Evolutionary conservation across 768 basidiomycete species (phyloP).

Genomic region (Jaapia argillacea): DNA sequence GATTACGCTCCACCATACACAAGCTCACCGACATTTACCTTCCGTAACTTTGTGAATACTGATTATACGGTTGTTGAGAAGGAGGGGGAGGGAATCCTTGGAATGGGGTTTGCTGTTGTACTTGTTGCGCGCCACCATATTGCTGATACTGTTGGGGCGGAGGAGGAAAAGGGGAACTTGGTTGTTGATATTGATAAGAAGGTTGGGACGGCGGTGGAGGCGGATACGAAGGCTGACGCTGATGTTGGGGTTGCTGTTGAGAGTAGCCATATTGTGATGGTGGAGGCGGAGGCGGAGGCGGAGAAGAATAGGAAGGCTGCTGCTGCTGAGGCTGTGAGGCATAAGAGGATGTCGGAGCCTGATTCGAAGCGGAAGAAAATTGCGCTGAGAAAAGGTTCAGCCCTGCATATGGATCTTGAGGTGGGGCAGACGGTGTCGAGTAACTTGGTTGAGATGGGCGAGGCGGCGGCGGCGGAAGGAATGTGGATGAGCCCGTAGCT

Average conservation of each 20-base stretch:
- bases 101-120: not conserved
- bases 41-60: not conserved
- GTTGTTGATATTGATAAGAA: conserved; percentile 11
- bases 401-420: conserved; percentile 11
- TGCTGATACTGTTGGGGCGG: conserved; percentile 13
- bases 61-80: not conserved
- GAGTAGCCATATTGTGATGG: conserved; percentile 4
- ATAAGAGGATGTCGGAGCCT: conserved; percentile 9
- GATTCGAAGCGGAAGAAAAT: conserved; percentile 3
- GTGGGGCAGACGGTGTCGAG: conserved; percentile 15
- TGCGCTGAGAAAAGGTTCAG: conserved; percentile 8
- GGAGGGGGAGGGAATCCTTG: too few relatives aligned
- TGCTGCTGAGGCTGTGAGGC: conserved; percentile 16
- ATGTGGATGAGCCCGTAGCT: not conserved
- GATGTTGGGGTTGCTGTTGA: not conserved
- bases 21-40: too few relatives aligned
- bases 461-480: conserved; percentile 15
- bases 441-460: conserved; percentile 5
- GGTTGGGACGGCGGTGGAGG: conserved; percentile 12
- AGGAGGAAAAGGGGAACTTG: conserved; percentile 9
- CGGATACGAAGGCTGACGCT: conserved; percentile 11
- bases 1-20: too few relatives aligned
- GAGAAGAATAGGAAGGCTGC: conserved; percentile 14
- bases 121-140: not conserved
- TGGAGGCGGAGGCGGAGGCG: conserved; percentile 14